phyloP scores from a whole-genome alignment of 192 early-diverging fungal genomes.

The Podochytrium sp. region DNA sequence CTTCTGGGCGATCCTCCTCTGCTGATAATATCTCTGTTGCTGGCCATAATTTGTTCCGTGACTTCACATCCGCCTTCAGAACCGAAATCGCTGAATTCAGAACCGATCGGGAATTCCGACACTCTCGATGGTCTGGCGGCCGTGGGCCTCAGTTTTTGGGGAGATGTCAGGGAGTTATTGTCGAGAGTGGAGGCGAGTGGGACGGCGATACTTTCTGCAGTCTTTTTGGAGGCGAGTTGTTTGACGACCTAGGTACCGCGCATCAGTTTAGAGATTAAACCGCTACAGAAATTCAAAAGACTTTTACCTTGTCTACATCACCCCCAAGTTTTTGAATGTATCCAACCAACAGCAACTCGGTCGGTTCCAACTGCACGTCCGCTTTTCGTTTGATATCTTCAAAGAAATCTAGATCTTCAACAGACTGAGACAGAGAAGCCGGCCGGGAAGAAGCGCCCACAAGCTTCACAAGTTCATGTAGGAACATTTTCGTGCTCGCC shows the following conservation, averaged over 20 bases:
- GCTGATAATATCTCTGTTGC: background rate
- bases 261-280: too few relatives aligned
- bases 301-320: constrained; percentile 20
- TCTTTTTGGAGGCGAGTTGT: background rate
- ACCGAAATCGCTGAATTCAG: constrained; percentile 48
- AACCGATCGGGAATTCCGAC: constrained; percentile 48
- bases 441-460: background rate
- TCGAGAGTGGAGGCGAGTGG: background rate
- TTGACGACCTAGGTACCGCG: background rate
- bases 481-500: background rate
- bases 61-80: constrained; percentile 26
- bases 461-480: constrained; percentile 11
- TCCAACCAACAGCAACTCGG: constrained; percentile 11
- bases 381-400: background rate
- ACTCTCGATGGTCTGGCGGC: constrained; percentile 52
- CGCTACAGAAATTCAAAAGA: too few relatives aligned
- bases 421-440: background rate
- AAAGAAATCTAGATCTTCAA: background rate
- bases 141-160: constrained; percentile 41
- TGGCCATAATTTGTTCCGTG: constrained; percentile 18
- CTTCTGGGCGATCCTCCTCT: background rate
- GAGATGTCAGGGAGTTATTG: constrained; percentile 1
- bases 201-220: background rate
- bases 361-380: background rate
- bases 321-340: constrained; percentile 33